Base-by-base conservation (phyloP, 345 rosid genomes). In the Eucalyptus coolabah region DNA sequence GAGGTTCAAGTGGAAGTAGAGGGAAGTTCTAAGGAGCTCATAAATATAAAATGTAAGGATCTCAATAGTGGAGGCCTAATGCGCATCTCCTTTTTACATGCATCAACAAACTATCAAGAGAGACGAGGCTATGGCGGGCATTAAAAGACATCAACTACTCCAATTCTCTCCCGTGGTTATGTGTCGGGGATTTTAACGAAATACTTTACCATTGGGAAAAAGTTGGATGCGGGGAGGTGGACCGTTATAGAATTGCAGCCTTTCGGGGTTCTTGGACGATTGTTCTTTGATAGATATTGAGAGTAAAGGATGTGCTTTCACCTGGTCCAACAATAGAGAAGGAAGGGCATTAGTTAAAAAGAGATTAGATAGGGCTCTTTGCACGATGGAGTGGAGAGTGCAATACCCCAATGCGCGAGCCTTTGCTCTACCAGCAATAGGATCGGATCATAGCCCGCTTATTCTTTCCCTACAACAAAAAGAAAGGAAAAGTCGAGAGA, bases 61-160 rank as follows among this genome's bases (percentile, higher is more conserved):
- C 12, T 45, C 3, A 45, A 0, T 45, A 9, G 47, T 1, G 47
- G 4, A n/a, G 4, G 12, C 4, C 49, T 47, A 0, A 45, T 45
- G 47, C 12, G 12, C 0, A 45, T 45, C 0, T 49, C 50, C 5
- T 49, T 49, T 49, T 49, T 49, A 13, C 6, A 49, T 49, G 6
- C 2, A 49, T 2, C 2, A 1, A 49, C 50, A 0, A 13, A 0
- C 5, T 49, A 1, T 13, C 16, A 49, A 4, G 6, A 49, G 50
- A 4, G 5, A 49, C 5, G 2, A 49, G 50, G 2, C 6, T 13
- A 4, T 49, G 50, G 50, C 16, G 0, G 4, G 0, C 0, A 49
- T 2, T 49, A 2, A 49, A 49, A 49, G 16, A 49, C 5, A 49
- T 0, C 50, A 49, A 49, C 16, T 49, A 4, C 0, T 13, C 50